Conservation (phyloP, 495 filamentous ascomycete genomes). For the Aspergillus homomorphus region DNA sequence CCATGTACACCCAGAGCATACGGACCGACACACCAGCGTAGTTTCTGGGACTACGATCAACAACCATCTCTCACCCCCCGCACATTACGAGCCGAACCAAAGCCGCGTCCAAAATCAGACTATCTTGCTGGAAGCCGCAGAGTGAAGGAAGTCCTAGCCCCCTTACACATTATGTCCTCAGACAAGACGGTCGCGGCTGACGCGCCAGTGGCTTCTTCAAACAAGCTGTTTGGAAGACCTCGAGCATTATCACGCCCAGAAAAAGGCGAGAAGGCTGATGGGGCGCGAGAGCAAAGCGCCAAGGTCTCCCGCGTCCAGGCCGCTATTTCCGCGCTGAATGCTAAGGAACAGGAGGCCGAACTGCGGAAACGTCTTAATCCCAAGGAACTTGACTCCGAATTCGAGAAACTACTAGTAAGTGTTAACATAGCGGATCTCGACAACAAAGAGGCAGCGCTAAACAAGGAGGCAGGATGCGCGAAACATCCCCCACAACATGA, state of each 20-base stretch:
- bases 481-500: slow-evolving; percentile 90
- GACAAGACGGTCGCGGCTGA: slow-evolving; percentile 19
- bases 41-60: slow-evolving; percentile 55
- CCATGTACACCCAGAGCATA: slow-evolving; percentile 61
- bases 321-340: slow-evolving; percentile 61
- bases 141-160: slow-evolving; percentile 33
- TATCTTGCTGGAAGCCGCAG: slow-evolving; percentile 39
- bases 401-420: slow-evolving; percentile 49
- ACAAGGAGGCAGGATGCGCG: slow-evolving; percentile 64
- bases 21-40: slow-evolving; percentile 61
- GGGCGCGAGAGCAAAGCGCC: slow-evolving; percentile 28
- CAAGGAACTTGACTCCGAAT: slow-evolving; percentile 48
- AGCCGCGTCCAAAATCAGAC: slow-evolving; percentile 54
- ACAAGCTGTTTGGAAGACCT: slow-evolving; percentile 19
- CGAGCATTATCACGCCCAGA: slow-evolving; percentile 25
- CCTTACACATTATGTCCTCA: slow-evolving; percentile 26
- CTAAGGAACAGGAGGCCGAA: slow-evolving; percentile 44
- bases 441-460: slow-evolving; percentile 28
- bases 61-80: slow-evolving; percentile 51
- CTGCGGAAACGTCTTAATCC: slow-evolving; percentile 40
- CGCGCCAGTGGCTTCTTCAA: slow-evolving; percentile 17
- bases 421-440: background rate
- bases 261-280: slow-evolving; percentile 22
- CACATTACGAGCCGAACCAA: slow-evolving; percentile 19
- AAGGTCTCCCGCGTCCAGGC: slow-evolving; percentile 60